A percentile compares a stretch with the other conserved stretches of the same genome.
phyloP scores from a whole-genome alignment of 2,329 filamentous ascomycete species.

The Cytospora chrysosperma region DNA sequence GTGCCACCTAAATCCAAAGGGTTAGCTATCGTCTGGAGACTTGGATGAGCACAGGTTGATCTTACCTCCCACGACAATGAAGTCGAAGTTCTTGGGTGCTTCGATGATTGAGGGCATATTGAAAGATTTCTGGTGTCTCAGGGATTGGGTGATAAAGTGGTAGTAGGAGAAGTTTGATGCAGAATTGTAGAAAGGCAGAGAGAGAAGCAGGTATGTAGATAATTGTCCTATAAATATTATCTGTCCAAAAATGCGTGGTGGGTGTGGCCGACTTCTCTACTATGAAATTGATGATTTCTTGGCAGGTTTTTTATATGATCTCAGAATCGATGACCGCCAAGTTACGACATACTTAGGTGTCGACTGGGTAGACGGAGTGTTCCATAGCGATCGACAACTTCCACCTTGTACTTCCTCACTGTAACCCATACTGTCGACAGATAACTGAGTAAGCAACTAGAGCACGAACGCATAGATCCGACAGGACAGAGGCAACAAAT shows the following conservation, averaged over 20 bases:
- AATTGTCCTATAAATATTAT: neutral
- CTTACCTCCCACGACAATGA: slow-evolving; percentile 39
- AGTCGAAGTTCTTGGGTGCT: slow-evolving; percentile 35
- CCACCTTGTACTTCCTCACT: no score
- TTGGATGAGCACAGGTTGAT: neutral
- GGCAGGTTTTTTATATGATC: neutral
- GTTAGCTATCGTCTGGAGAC: neutral
- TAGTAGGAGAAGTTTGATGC: neutral
- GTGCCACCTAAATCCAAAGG: slow-evolving; percentile 39
- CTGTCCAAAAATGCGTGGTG: neutral
- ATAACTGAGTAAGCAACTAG: neutral
- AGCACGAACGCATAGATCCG: neutral
- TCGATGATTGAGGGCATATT: slow-evolving; percentile 25
- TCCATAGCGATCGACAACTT: no score
- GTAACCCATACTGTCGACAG: neutral
- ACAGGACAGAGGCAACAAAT: neutral
- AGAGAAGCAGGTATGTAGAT: neutral
- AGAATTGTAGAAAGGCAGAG: neutral
- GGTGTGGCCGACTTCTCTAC: neutral
- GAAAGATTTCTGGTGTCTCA: neutral
- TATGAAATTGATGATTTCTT: neutral
- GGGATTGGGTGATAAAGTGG: neutral
- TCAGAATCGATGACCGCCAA: neutral
- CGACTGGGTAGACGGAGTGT: neutral
- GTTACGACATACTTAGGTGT: neutral